Conservation (phyloP, 2,329 filamentous ascomycete genomes). For the Cladorrhinum sp. region DNA sequence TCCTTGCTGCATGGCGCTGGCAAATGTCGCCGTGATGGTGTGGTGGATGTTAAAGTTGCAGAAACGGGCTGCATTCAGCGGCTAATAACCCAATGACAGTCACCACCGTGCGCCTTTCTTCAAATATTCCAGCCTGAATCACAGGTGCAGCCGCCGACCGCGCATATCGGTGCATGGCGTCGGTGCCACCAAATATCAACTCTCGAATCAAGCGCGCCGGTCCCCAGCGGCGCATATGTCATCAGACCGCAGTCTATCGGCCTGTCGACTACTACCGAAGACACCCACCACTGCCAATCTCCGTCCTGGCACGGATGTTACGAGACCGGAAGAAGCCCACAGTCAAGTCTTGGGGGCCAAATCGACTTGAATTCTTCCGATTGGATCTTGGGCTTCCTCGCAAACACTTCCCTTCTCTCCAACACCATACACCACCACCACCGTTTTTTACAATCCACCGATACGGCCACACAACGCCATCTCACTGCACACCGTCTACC, state of each 20-base stretch:
- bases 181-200: background rate
- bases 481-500: too few species aligned
- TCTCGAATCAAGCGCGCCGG: conserved; percentile 8
- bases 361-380: conserved; percentile 7
- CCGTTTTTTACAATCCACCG: background rate
- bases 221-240: background rate
- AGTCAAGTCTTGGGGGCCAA: conserved; percentile 2
- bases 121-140: background rate
- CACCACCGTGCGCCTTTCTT: background rate
- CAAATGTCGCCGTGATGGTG: conserved; percentile 1
- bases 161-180: conserved; percentile 1
- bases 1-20: background rate
- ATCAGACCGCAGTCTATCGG: background rate
- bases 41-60: conserved; percentile 15
- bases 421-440: background rate
- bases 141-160: conserved; percentile 5
- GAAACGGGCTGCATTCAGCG: conserved; percentile 7
- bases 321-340: background rate
- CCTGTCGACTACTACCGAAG: background rate
- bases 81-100: conserved; percentile 7
- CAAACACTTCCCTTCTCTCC: background rate
- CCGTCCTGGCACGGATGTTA: background rate
- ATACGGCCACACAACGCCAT: too few species aligned
- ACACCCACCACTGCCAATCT: background rate
- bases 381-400: background rate